Evolutionary conservation across 345 rosid species (phyloP).

Genomic region (Eucalyptus marginata): DNA sequence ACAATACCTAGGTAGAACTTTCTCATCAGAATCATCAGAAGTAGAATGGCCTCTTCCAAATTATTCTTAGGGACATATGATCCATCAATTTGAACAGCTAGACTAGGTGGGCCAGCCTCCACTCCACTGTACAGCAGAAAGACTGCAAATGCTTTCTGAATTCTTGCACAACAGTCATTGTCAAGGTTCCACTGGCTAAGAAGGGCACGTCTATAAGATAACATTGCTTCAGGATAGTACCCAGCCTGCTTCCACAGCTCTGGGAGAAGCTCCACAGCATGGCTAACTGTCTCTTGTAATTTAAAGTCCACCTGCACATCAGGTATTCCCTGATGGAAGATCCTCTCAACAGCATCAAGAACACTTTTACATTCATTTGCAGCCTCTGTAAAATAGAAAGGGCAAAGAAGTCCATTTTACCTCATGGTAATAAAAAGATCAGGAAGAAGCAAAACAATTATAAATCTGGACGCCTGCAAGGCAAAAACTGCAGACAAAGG

Average conservation of each 20-base stretch:
- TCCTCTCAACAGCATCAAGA: slow-evolving; percentile 83
- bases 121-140: slow-evolving; percentile 80
- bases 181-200: slow-evolving; percentile 86
- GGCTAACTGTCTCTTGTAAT: slow-evolving; percentile 77
- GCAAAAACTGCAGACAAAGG: neutral
- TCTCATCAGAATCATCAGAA: slow-evolving; percentile 68
- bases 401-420: neutral
- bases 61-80: slow-evolving; percentile 75
- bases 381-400: slow-evolving; percentile 49
- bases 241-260: slow-evolving; percentile 76
- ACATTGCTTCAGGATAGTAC: slow-evolving; percentile 50
- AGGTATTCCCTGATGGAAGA: slow-evolving; percentile 73
- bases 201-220: slow-evolving; percentile 78
- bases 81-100: slow-evolving; percentile 68
- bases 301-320: slow-evolving; percentile 65
- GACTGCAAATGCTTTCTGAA: slow-evolving; percentile 82
- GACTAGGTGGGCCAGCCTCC: slow-evolving; percentile 72
- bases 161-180: slow-evolving; percentile 61
- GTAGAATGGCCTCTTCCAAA: slow-evolving; percentile 88
- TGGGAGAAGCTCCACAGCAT: slow-evolving; percentile 88
- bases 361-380: slow-evolving; percentile 74
- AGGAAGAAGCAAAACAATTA: neutral
- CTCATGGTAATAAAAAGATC: neutral
- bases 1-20: slow-evolving; percentile 50
- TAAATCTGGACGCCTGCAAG: neutral